A percentile compares a stretch with the other conserved stretches of the same genome.
These are phyloP conservation scores for Suillus decipiens DNA, from an alignment of 768 basidiomycete genomes.

Conservation along the genomic window DNA sequence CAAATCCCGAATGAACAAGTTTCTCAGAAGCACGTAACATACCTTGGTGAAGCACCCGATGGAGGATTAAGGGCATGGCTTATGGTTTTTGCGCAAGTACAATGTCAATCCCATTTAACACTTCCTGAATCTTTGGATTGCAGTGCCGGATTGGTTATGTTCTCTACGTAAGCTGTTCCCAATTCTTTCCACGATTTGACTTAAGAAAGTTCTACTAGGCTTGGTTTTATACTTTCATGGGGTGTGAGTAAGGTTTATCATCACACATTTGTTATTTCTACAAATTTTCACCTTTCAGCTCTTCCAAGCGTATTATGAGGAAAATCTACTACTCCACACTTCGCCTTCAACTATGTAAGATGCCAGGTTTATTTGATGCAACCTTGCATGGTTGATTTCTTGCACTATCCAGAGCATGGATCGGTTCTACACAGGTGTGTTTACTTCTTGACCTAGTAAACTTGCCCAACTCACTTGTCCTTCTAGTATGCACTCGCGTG, in stretches of 20 bases:
- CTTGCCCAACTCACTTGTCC: neutral
- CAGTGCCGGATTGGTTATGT: constrained; percentile 36
- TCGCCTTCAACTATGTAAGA: constrained; percentile 65
- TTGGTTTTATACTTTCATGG: constrained; percentile 76
- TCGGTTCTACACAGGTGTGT: constrained; percentile 70
- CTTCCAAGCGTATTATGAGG: constrained; percentile 74
- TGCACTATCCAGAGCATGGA: constrained; percentile 60
- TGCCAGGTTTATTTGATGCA: neutral
- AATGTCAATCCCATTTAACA: constrained; percentile 6
- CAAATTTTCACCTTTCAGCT: constrained; percentile 39
- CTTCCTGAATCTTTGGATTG: constrained; percentile 29
- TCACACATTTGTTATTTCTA: neutral
- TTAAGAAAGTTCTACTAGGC: constrained; percentile 32
- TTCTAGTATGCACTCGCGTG: constrained; percentile 62
- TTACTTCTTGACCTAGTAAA: neutral
- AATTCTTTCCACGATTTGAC: neutral
- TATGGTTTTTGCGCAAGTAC: constrained; percentile 29
- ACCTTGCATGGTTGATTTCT: neutral
- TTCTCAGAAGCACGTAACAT: constrained; percentile 17
- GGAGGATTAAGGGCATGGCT: constrained; percentile 34
- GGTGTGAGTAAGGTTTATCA: constrained; percentile 49
- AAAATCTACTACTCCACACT: constrained; percentile 46
- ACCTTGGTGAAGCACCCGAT: constrained; percentile 28
- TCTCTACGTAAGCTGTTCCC: neutral
- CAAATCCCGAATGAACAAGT: neutral